These are phyloP conservation scores for Trichoderma aggressivum DNA, from an alignment of 2,329 filamentous ascomycete species.

Conservation along the genomic window DNA sequence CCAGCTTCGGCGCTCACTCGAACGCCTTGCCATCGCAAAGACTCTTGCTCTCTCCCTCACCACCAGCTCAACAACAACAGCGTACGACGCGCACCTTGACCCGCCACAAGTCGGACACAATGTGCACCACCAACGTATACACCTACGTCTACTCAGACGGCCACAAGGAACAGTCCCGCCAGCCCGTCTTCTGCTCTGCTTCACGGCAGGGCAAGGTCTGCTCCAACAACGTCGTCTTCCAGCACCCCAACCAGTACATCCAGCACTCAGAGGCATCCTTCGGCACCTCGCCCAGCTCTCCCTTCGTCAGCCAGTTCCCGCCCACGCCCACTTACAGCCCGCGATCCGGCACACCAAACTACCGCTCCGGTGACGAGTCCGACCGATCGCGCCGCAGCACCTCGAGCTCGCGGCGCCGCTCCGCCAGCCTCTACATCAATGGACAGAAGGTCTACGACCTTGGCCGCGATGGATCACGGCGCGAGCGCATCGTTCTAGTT, in stretches of 20 bases:
- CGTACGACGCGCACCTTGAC: constrained; percentile 14
- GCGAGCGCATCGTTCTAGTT: constrained; percentile 44
- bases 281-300: constrained; percentile 31
- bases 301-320: constrained; percentile 35
- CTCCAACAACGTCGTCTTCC: constrained; percentile 38
- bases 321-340: constrained; percentile 40
- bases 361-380: constrained; percentile 39
- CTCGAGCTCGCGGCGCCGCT: constrained; percentile 31
- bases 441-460: constrained; percentile 36
- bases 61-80: background rate
- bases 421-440: constrained; percentile 38
- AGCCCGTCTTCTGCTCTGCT: constrained; percentile 37
- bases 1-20: background rate
- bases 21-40: background rate
- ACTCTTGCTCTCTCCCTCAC: background rate
- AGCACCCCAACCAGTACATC: constrained; percentile 40
- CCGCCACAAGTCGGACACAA: constrained; percentile 33
- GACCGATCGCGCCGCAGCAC: constrained; percentile 35
- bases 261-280: constrained; percentile 29
- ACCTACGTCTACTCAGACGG: constrained; percentile 47
- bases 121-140: constrained; percentile 50
- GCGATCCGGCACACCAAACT: constrained; percentile 30
- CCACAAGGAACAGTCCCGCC: constrained; percentile 33
- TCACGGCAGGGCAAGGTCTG: constrained; percentile 43
- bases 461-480: constrained; percentile 32